Evolutionary conservation across 768 basidiomycete species (phyloP).

Genomic region (Candolleomyces eurysporus): DNA sequence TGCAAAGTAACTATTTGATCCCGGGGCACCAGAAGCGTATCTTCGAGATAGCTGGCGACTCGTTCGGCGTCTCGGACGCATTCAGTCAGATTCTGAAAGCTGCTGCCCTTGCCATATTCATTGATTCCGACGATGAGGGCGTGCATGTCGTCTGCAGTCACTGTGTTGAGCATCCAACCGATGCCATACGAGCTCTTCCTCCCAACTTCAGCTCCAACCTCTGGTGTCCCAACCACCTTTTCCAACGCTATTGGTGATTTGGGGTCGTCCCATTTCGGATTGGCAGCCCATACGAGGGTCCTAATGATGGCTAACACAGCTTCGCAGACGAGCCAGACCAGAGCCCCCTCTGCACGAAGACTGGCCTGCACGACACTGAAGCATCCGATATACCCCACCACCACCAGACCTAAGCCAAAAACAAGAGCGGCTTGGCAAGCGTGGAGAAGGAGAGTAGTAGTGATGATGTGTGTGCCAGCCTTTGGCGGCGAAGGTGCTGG

Average conservation of each 20-base stretch:
- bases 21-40: not conserved
- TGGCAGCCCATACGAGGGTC: not conserved
- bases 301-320: not conserved
- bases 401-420: not conserved
- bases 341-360: not conserved
- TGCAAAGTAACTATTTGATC: not conserved
- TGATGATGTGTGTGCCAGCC: not conserved
- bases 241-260: not conserved
- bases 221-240: not conserved
- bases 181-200: not conserved
- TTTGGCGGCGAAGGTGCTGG: not conserved
- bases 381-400: conserved; percentile 5
- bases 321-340: not conserved
- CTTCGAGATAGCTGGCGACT: not conserved
- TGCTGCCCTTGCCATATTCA: not conserved
- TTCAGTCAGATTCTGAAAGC: not conserved
- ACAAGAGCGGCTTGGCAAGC: not conserved
- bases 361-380: conserved; percentile 3
- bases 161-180: not conserved
- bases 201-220: not conserved
- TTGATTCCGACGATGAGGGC: not conserved
- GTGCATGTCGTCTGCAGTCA: not conserved
- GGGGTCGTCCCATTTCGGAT: not conserved
- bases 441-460: not conserved
- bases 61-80: not conserved